Percentiles rank a stretch among this genome's conserved stretches.
These are phyloP conservation scores for Wickerhamomyces subpelliculosus DNA, from an alignment of 805 yeast genomes.

Conservation along the genomic window DNA sequence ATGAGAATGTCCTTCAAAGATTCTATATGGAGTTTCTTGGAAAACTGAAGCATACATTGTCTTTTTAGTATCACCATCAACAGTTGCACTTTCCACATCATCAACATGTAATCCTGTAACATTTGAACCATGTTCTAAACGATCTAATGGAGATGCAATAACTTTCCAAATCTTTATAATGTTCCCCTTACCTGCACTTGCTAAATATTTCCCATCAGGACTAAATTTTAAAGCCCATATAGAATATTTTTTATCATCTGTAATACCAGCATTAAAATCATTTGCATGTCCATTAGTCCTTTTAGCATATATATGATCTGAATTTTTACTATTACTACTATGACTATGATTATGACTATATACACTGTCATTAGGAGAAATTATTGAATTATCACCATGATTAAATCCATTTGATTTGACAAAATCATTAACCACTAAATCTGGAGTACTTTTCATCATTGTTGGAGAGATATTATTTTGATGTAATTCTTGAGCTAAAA, in stretches of 20 bases:
- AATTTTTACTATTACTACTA: no score
- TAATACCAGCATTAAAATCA: no score
- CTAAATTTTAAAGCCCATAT: conserved; percentile 74
- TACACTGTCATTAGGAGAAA: neutral
- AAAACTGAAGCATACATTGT: conserved; percentile 68
- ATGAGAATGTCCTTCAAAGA: conserved; percentile 59
- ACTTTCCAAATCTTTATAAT: conserved; percentile 73
- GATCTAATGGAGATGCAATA: conserved; percentile 61
- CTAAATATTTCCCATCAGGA: conserved; percentile 73
- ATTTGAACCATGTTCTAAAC: conserved; percentile 34
- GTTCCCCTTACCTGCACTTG: conserved; percentile 77
- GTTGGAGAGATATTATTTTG: conserved; percentile 1
- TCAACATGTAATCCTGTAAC: neutral
- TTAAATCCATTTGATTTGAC: neutral
- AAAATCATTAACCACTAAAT: neutral
- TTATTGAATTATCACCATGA: neutral
- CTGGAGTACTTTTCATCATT: neutral
- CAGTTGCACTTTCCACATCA: neutral
- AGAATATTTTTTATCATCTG: conserved; percentile 30
- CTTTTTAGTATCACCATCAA: conserved; percentile 4
- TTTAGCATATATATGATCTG: no score
- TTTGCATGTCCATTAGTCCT: no score
- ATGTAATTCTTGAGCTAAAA: conserved; percentile 59
- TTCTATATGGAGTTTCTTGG: conserved; percentile 53
- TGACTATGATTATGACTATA: no score